Base-by-base conservation (phyloP, 2,329 filamentous ascomycete species). In the Scleromitrula shiraiana region DNA sequence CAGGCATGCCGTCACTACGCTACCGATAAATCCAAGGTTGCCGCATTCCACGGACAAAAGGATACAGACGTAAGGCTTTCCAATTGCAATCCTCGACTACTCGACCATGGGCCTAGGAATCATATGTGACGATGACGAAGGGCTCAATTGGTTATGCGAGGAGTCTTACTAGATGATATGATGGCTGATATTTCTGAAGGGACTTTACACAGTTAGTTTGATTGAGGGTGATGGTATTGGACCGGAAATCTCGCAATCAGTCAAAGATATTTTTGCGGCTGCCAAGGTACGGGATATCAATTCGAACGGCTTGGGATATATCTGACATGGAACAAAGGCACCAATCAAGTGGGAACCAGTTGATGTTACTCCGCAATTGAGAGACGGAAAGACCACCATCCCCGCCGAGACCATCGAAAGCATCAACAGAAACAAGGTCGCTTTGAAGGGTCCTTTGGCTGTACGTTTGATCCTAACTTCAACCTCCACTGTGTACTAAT, bases 171-270 rank as follows among this genome's bases (percentile, higher is more conserved):
- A 33, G 5, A 7, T 37, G 41, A 37, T 19, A 39, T 8, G 33
- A 41, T 22, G n/a, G 44, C 59, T 63, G 49, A 63, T 46, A 37
- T 49, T 33, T 27, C 24, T 32, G 8, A 63, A 95, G 88, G 93
- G 93, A 66, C 93, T 93, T 71, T 98, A 85, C 79, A 86, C 87
- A 50, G 93, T 98, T 65, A 91, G 88, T 62, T 77, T 98, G 72
- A 98, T 98, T 59, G 94, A 98, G 78, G 93, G 94, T 72, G 94
- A 98, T 66, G 93, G 93, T 68, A 98, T 98, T 68, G 93, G 93
- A 53, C 93, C 93, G 56, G 91, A 98, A 75, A 98, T 98, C 67
- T 83, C 93, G 58, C 83, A 95, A 72, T 94, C 93, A 42, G 90
- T 98, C 66, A 98, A 97, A 82, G 88, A 96, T 70, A 98, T 98